phyloP scores from a whole-genome alignment of 495 filamentous ascomycete species.

The Annulohypoxylon stygium region DNA sequence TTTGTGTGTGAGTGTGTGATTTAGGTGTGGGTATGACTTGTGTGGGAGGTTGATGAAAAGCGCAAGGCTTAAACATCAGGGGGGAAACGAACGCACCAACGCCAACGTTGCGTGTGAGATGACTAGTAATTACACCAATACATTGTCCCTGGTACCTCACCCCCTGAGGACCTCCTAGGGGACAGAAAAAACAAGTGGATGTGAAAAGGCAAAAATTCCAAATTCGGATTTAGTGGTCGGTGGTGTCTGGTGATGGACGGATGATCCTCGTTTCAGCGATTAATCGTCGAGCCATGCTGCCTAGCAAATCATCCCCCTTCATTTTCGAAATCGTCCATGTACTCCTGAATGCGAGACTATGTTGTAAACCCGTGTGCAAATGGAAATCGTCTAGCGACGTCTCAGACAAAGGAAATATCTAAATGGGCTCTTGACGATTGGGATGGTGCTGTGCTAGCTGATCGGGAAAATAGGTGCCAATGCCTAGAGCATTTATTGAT shows the following conservation, averaged over 20 bases:
- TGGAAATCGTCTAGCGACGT: constrained; percentile 40
- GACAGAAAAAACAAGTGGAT: constrained; percentile 24
- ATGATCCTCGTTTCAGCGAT: constrained; percentile 14
- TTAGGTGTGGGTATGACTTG: not conserved
- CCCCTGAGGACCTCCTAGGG: constrained; percentile 13
- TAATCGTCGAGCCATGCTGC: constrained; percentile 13
- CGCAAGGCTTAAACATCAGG: not conserved
- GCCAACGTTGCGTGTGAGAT: constrained; percentile 9
- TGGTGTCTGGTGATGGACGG: not conserved
- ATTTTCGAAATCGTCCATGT: constrained; percentile 33
- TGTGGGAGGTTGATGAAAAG: not conserved
- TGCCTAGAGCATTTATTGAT: constrained; percentile 20
- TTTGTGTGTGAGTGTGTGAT: not conserved
- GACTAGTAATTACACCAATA: constrained; percentile 39
- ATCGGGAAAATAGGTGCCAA: constrained; percentile 5
- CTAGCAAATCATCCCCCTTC: constrained; percentile 18
- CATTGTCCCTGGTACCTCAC: constrained; percentile 11
- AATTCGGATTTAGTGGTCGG: constrained; percentile 16
- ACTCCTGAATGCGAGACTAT: constrained; percentile 39
- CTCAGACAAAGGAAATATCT: constrained; percentile 46
- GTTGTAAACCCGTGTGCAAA: constrained; percentile 35
- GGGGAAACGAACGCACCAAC: constrained; percentile 8
- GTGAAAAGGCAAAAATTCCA: constrained; percentile 22
- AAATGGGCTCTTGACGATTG: constrained; percentile 29
- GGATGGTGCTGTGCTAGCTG: constrained; percentile 11